Conservation (phyloP, 1,139 yeast species). For the Entelexis paramagnoliae region DNA sequence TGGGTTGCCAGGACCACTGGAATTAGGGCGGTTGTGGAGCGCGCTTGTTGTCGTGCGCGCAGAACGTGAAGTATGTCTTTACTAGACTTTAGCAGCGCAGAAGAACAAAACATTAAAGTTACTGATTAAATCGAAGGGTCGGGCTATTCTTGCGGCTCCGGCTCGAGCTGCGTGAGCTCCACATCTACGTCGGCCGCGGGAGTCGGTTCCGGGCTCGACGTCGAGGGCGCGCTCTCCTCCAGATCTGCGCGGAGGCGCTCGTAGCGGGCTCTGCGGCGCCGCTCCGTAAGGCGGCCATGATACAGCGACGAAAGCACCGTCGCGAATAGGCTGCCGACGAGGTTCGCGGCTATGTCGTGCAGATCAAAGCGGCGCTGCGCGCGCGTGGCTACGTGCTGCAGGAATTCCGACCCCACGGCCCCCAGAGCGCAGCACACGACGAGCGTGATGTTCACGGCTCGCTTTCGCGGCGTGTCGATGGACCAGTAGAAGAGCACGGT, state of each 20-base stretch:
- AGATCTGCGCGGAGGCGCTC: constrained; percentile 27
- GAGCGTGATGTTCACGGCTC: constrained; percentile 38
- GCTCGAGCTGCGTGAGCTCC: constrained; percentile 8
- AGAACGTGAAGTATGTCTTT: no score
- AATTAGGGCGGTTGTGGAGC: no score
- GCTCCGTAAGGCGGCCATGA: constrained; percentile 32
- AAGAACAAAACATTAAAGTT: background rate
- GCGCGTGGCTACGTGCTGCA: constrained; percentile 32
- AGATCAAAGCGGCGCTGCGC: constrained; percentile 32
- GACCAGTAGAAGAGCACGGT: constrained; percentile 49
- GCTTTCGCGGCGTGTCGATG: constrained; percentile 38
- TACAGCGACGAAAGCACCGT: constrained; percentile 30
- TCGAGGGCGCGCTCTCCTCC: constrained; percentile 6
- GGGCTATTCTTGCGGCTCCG: constrained; percentile 5
- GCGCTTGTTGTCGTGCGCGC: no score
- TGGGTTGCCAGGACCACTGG: background rate
- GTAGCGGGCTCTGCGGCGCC: constrained; percentile 30
- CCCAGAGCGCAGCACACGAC: constrained; percentile 40
- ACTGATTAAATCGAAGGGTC: background rate
- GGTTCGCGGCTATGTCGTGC: constrained; percentile 33
- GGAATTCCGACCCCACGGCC: constrained; percentile 44
- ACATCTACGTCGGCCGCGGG: constrained; percentile 14
- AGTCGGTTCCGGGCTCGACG: constrained; percentile 15
- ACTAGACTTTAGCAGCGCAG: no score
- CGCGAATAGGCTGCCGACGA: constrained; percentile 32